Conservation (phyloP, 225 moss, liverwort and hornwort genomes). For the Pleurozium schreberi region DNA sequence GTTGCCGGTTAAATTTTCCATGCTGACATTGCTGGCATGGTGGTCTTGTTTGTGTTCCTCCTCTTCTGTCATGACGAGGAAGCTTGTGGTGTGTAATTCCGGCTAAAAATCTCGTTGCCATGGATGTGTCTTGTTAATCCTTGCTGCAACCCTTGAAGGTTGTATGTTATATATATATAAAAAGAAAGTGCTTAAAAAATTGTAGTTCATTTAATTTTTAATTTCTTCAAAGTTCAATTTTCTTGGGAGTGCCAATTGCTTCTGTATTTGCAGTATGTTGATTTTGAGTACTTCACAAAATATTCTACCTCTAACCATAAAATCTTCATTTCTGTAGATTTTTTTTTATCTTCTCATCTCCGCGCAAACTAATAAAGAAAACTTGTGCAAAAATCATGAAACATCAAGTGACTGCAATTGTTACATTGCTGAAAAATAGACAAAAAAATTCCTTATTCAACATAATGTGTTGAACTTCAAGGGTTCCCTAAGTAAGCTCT, state of each 20-base stretch:
- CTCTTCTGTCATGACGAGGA: too few species aligned
- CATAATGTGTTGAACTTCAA: neutral
- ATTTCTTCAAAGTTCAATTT: neutral
- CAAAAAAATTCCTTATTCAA: neutral
- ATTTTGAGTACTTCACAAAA: neutral
- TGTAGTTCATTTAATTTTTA: neutral
- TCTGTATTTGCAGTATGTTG: neutral
- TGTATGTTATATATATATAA: too few species aligned
- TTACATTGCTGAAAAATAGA: neutral
- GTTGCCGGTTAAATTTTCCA: too few species aligned
- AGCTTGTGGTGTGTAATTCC: too few species aligned
- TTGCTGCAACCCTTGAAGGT: too few species aligned
- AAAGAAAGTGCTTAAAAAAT: neutral
- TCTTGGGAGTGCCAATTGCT: neutral
- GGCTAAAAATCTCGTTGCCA: too few species aligned
- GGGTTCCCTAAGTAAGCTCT: neutral
- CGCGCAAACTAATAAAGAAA: fast-evolving
- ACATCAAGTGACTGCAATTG: fast-evolving
- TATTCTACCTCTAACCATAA: neutral
- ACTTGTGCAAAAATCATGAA: neutral
- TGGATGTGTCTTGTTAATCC: too few species aligned
- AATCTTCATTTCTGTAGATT: neutral
- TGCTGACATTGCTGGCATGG: too few species aligned
- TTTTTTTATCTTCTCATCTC: neutral
- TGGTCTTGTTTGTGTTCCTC: too few species aligned